Evolutionary conservation across 2,329 filamentous ascomycete genomes (phyloP).

Genomic region (Phaeoacremonium minimum): DNA sequence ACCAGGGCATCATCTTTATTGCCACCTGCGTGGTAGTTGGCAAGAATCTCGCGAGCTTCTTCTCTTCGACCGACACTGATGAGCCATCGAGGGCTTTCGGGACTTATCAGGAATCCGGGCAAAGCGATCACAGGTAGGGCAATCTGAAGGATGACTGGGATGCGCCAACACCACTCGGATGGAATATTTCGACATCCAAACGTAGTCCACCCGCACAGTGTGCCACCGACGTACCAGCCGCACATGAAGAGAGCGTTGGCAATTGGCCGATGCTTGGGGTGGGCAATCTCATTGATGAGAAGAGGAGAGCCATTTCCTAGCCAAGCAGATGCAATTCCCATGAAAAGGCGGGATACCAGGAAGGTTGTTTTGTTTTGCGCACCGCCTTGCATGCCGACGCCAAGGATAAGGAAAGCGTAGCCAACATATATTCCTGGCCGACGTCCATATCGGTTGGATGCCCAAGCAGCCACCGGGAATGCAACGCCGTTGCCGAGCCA

Average conservation of each 20-base stretch:
- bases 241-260: conserved; percentile 22
- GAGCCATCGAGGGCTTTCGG: conserved; percentile 11
- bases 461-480: conserved; percentile 20
- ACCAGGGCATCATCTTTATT: conserved; percentile 11
- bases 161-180: conserved; percentile 5
- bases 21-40: conserved; percentile 19
- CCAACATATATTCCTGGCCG: conserved; percentile 23
- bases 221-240: conserved; percentile 24
- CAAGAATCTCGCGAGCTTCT: conserved; percentile 14
- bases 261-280: conserved; percentile 30
- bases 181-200: conserved; percentile 10
- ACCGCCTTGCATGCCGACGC: conserved; percentile 20
- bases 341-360: conserved; percentile 26
- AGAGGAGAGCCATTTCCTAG: conserved; percentile 25
- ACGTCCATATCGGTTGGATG: conserved; percentile 28
- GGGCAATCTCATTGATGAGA: conserved; percentile 38
- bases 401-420: conserved; percentile 23
- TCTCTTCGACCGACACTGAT: conserved; percentile 4
- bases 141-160: conserved; percentile 15
- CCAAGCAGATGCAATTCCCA: conserved; percentile 27
- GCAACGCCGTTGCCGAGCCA: conserved; percentile 18
- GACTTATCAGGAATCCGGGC: conserved; percentile 13
- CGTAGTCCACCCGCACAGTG: conserved; percentile 19
- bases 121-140: conserved; percentile 6
- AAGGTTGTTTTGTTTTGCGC: conserved; percentile 20